Evolutionary conservation across 371 early-diverging fungal species (phyloP).

Genomic region (Enteropsectra breve): DNA sequence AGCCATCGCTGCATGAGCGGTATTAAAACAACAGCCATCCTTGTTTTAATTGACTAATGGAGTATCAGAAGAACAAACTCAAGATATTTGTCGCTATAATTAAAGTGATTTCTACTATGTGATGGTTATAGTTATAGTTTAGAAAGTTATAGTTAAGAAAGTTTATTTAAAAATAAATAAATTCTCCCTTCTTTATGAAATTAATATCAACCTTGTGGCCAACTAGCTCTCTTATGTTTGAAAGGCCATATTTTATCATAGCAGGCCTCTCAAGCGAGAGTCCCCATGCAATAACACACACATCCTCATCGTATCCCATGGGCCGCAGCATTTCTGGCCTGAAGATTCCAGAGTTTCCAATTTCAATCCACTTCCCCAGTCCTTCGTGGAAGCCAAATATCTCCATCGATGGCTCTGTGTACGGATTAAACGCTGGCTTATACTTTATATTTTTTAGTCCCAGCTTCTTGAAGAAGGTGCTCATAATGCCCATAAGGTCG

Average conservation of each 20-base stretch:
- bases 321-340: constrained; percentile 96
- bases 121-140: too few relatives aligned
- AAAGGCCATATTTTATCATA: constrained; percentile 92
- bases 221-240: constrained; percentile 88
- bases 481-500: constrained; percentile 87
- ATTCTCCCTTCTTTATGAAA: constrained; percentile 83
- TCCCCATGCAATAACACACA: constrained; percentile 96
- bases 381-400: constrained; percentile 94
- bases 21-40: too few relatives aligned
- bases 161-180: constrained; percentile 37
- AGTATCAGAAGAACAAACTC: too few relatives aligned
- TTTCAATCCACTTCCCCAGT: constrained; percentile 89
- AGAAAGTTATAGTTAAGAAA: too few relatives aligned
- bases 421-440: constrained; percentile 99
- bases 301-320: constrained; percentile 84
- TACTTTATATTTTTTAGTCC: constrained; percentile 85
- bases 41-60: too few relatives aligned
- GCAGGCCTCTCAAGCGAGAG: constrained; percentile 94
- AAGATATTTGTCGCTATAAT: too few relatives aligned
- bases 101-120: too few relatives aligned
- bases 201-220: constrained; percentile 93
- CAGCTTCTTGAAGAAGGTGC: constrained; percentile 90
- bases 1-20: too few relatives aligned
- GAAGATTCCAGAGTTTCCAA: constrained; percentile 99
- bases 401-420: constrained; percentile 99